A percentile compares a stretch with the other conserved stretches of the same genome.
phyloP scores from a whole-genome alignment of 371 early-diverging fungal species.

The Mortierella sp. region DNA sequence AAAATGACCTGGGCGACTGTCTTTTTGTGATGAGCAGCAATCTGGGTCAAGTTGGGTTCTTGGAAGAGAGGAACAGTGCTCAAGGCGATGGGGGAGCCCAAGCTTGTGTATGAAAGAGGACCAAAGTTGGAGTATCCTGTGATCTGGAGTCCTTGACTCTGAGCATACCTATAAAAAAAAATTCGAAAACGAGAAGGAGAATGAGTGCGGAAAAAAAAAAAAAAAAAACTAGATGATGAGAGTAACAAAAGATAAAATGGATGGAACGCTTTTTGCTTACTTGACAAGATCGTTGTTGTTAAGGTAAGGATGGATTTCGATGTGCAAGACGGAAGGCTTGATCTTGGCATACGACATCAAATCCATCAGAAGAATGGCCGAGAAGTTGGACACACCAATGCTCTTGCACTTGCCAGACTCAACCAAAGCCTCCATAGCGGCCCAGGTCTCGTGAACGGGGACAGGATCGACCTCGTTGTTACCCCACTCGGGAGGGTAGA shows the following conservation, averaged over 20 bases:
- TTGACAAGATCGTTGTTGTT: constrained; percentile 64
- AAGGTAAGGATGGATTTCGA: constrained; percentile 77
- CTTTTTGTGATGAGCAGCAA: constrained; percentile 55
- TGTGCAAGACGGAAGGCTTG: constrained; percentile 65
- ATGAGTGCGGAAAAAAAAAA: constrained; percentile 20
- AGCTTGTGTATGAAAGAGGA: constrained; percentile 64
- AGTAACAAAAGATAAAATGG: neutral
- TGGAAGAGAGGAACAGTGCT: constrained; percentile 49
- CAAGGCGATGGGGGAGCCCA: constrained; percentile 45
- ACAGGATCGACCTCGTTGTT: constrained; percentile 50
- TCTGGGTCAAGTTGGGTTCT: constrained; percentile 38
- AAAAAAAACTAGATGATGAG: neutral
- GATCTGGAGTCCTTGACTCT: constrained; percentile 61
- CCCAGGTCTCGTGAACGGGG: constrained; percentile 56
- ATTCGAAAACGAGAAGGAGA: constrained; percentile 12
- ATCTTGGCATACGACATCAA: constrained; percentile 61
- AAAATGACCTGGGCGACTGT: constrained; percentile 62
- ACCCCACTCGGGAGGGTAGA: constrained; percentile 50
- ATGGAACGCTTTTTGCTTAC: constrained; percentile 22
- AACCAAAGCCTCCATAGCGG: constrained; percentile 60
- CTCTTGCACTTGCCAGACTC: constrained; percentile 55
- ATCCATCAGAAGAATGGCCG: constrained; percentile 59
- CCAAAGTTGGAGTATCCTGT: constrained; percentile 74
- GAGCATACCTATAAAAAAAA: constrained; percentile 33
- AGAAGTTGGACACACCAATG: constrained; percentile 74